Base-by-base conservation (phyloP, 805 yeast genomes). In the Diddensiella santjacobensis region DNA sequence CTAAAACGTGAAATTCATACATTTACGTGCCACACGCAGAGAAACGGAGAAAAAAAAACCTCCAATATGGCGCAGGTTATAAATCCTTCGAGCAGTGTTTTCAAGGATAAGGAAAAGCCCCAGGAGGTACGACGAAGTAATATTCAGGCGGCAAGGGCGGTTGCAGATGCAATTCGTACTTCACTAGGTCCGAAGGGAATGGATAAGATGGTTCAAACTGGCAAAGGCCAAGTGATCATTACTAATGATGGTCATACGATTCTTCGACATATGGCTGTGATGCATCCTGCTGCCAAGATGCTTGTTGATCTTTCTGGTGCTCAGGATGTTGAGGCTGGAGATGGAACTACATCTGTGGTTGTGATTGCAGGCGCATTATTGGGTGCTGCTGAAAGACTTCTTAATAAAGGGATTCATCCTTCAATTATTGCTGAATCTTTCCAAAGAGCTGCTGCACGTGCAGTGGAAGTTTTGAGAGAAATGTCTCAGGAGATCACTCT, bases 311-410 rank as follows among this genome's bases (percentile, higher is more conserved):
- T 93, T 22, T 84, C 96, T 51, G 96, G 90, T 37, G 98, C 99
- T 1, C 99, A 93, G 70, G 99, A 93, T 61, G 85, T 90, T 33
- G 99, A 90, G 68, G 99, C 98, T n/a, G 99, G 99, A 48, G 99
- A 93, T 66, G 99, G 99, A 55, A 93, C 99, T 29, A 93, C 99
- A 0, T 84, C 96, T 1, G 99, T 93, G 26, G 99, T 95, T 23
- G 91, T 93, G 47, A 74, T 93, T 53, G 87, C 97, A 3, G 99
- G 99, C 31, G 91, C 97, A 3, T 70, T 93, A 42, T 73, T 93
- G 47, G 96, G 91, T 24, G 99, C 99, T 15, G 96, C 98, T 47
- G 99, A 93, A 60, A 83, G 84, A 65, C 74, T 93, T 51, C 77
- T 93, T 60, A 81, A 80, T 57, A 87, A 86, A 66, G 98, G 74